phyloP scores from a whole-genome alignment of 2,329 filamentous ascomycete genomes.

The Ophiostoma tasmaniense region DNA sequence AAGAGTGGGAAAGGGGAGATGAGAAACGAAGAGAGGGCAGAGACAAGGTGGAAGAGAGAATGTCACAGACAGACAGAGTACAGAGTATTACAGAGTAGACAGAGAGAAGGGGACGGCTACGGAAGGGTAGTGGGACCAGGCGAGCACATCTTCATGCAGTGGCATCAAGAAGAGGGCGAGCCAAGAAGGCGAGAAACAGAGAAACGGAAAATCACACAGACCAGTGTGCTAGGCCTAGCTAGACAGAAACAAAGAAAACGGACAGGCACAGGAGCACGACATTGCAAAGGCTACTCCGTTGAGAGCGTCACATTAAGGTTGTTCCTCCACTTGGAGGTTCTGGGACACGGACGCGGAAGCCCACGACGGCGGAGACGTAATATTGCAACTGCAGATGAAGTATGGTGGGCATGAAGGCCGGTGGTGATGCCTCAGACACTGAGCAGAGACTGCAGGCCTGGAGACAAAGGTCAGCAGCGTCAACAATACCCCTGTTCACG shows the following conservation, averaged over 20 bases:
- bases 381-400: neutral
- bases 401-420: neutral
- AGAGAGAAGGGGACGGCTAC: conserved; percentile 1
- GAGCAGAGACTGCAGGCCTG: neutral
- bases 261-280: neutral
- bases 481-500: neutral
- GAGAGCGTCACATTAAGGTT: conserved; percentile 2
- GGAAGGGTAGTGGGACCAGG: conserved; percentile 2
- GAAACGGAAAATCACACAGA: neutral
- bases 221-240: neutral
- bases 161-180: neutral
- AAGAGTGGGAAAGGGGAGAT: conserved; percentile 6
- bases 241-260: neutral
- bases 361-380: neutral
- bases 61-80: neutral
- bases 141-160: conserved; percentile 14
- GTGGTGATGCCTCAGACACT: neutral
- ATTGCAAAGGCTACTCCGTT: neutral
- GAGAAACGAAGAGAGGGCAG: neutral
- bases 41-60: neutral
- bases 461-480: conserved; percentile 3
- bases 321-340: neutral
- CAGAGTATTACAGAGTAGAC: neutral
- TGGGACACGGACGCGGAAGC: neutral
- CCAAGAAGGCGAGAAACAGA: neutral